Evolutionary conservation across 768 basidiomycete genomes (phyloP), one percentile per base, ranked within the genome.

Genomic region (Phaeotremella skinneri): DNA sequence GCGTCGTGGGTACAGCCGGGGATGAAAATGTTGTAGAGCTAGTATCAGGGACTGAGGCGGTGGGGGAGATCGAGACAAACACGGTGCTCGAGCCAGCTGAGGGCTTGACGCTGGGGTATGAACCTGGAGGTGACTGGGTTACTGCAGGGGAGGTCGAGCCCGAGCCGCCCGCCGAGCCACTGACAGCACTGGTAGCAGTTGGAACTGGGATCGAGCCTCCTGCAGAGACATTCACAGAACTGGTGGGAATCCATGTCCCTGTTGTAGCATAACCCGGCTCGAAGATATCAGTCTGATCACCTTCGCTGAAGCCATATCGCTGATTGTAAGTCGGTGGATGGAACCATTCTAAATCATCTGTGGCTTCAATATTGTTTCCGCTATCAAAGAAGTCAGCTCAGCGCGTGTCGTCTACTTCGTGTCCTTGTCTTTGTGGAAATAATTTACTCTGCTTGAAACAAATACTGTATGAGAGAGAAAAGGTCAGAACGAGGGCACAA

Each of bases 211-310:
- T 37, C 34, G 34, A 37, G 17, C 34, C 17, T 37, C 9, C n/a
- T n/a, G n/a, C n/a, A n/a, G n/a, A n/a, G n/a, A n/a, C n/a, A n/a
- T n/a, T n/a, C n/a, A n/a, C n/a, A n/a, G n/a, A n/a, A n/a, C n/a
- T n/a, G n/a, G n/a, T n/a, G n/a, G n/a, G n/a, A n/a, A n/a, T n/a
- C n/a, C n/a, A n/a, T n/a, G n/a, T n/a, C n/a, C n/a, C n/a, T n/a
- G n/a, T n/a, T n/a, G n/a, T n/a, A n/a, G n/a, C n/a, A n/a, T n/a
- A n/a, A n/a, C n/a, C n/a, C n/a, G n/a, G n/a, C n/a, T n/a, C 76
- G 72, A 89, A 88, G 60, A 89, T 88, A 72, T 89, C 87, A 53
- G 82, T 70, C 71, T 91, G 89, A 0, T 87, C 79, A 7, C 89
- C 88, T 68, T 90, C 84, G 9, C 62, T 57, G 75, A 87, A 90